Evolutionary conservation across 1,284 basidiomycete genomes (phyloP), one percentile per base, ranked within the genome.

Genomic region (Ganoderma sp.): DNA sequence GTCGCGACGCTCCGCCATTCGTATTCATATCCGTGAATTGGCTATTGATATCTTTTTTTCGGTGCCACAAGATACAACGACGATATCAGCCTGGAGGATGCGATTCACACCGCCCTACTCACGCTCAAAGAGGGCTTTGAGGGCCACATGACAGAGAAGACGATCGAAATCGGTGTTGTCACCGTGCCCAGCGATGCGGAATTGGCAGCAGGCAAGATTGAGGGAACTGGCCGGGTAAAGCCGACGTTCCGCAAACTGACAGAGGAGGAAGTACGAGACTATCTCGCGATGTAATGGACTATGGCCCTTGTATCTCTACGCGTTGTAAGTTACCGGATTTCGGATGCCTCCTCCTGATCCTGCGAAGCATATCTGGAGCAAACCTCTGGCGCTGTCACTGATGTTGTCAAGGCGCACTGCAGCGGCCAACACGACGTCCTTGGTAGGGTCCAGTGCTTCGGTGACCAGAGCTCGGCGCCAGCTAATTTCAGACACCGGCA

Each of bases 81-180:
- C 82, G 98, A 99, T 77, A 97, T 99, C 77, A 98, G 96, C 73
- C 84, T 99, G 67, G 98, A 99, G 82, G 98, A 99, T 79, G 98
- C 98, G 28, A 99, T 99, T 75, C 98, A 99, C 82, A 99, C 98
- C 9, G 97, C 98, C n/a, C 88, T 99, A 50, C 83, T 99, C 73
- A 99, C 98, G 25, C 85, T 99, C 72, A 99, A 99, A 82, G 98
- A 99, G 83, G 97, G 97, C 10, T 99, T 99, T 75, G 98, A 99
- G 81, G 98, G 98, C 15, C 94, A 99, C 79, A 99, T 99, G 97
- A 99, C 97, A 25, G 97, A 99, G 83, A 97, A 99, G 85, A 99
- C 98, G 43, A 98, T 99, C 77, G 98, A 99, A 82, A 97, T 99
- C 69, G 98, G 98, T 59, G 91, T 99, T 60, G 89, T 99, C 69